Base-by-base conservation (phyloP, 2,329 filamentous ascomycete species). In the Aspergillus quadrilineatus region DNA sequence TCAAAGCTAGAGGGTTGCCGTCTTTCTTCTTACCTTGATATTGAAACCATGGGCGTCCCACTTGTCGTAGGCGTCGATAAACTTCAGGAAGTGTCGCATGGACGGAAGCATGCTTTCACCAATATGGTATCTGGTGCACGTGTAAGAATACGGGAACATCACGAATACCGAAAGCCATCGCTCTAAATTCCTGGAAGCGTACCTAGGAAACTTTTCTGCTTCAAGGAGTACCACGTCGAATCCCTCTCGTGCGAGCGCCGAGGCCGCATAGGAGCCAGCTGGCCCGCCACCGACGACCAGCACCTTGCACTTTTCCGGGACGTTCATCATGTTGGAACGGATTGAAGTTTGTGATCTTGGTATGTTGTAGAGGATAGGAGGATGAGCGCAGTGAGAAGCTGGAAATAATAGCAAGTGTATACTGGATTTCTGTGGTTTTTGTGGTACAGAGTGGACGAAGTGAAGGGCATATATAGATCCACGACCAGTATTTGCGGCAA, bases 71-170 rank as follows among this genome's bases (percentile, higher is more conserved):
- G 75, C 59, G 46, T 80, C 79, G 41, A 80, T 75, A 54, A 81
- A 80, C 12, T 71, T 63, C 2, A 81, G 61, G 39, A 78, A 76
- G 48, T 77, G 68, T 1, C 78, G 74, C 28, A 79, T 69, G 1
- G 72, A 73, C 6, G 72, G 61, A 5, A 75, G 60, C 62, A 73
- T 69, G 51, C 70, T 73, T 53, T 75, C 73, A 8, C 73, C 72
- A 26, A 75, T 67, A 55, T 75, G 72, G 57, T 75, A 75, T 62
- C 71, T 73, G 44, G 4, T 15, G 2, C 2, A 41, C 8, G 34
- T 32, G 42, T 37, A 37, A 37, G 34, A 5, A 12, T 22, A 4
- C 3, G 22, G 22, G 3, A 22, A 22, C 22, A 22, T 22, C 3
- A 12, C 7, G 34, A 10, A 9, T 37, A 5, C 2, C 1, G 34